phyloP scores from a whole-genome alignment of 441 rosid genomes.

The Syzygium malaccense region DNA sequence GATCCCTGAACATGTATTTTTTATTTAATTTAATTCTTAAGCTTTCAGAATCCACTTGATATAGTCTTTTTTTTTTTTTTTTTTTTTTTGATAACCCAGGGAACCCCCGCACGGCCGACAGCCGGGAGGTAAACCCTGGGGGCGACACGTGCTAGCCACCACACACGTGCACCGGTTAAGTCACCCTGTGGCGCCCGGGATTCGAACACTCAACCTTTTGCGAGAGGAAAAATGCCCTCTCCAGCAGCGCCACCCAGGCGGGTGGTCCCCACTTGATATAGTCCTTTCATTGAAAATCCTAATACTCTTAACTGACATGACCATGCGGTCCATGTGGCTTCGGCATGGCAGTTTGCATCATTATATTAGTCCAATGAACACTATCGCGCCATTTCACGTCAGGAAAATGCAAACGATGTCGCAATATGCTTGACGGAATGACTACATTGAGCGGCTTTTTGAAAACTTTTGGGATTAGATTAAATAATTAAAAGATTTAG shows the following conservation, averaged over 20 bases:
- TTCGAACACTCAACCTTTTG: too few relatives aligned
- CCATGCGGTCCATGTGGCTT: neutral
- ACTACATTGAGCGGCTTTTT: accelerated
- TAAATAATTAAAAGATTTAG: neutral
- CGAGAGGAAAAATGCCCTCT: too few relatives aligned
- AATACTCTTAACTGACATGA: accelerated
- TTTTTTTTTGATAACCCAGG: too few relatives aligned
- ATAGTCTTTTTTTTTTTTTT: neutral
- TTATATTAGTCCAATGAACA: neutral
- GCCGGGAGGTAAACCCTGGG: too few relatives aligned
- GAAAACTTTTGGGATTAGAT: accelerated
- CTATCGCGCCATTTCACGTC: neutral
- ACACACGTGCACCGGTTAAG: too few relatives aligned
- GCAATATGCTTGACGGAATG: neutral
- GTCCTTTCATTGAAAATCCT: neutral
- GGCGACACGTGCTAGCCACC: too few relatives aligned
- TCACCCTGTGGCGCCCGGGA: too few relatives aligned
- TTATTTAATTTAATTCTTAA: neutral
- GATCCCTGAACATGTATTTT: accelerated
- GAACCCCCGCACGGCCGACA: too few relatives aligned
- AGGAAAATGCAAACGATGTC: neutral
- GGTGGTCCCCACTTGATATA: neutral
- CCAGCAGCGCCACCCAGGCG: too few relatives aligned
- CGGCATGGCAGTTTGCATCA: neutral
- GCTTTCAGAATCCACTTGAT: neutral